These are phyloP conservation scores for Candida glaebosa DNA, from an alignment of 805 yeast species.

Conservation along the genomic window DNA sequence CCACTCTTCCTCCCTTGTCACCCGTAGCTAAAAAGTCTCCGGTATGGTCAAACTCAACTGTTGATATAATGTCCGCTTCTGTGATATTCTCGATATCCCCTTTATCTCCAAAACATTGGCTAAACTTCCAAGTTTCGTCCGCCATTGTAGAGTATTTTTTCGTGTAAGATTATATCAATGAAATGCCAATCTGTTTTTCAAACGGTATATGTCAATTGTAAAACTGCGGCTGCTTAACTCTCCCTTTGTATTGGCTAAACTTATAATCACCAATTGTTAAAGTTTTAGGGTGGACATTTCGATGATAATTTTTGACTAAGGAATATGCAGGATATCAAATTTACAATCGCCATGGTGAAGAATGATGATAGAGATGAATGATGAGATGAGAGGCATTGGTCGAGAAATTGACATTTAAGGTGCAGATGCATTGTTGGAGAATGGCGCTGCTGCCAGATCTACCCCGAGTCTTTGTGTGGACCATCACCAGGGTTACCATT, in stretches of 20 bases:
- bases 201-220: neutral
- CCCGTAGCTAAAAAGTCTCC: conserved; percentile 98
- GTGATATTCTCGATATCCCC: conserved; percentile 94
- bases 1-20: conserved; percentile 98
- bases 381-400: too few relatives aligned
- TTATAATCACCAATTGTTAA: neutral
- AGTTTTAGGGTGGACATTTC: neutral
- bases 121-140: conserved; percentile 69
- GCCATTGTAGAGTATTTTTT: conserved; percentile 5
- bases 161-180: neutral
- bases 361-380: neutral
- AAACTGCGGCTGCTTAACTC: neutral
- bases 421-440: too few relatives aligned
- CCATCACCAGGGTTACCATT: too few relatives aligned
- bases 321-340: neutral
- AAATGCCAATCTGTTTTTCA: neutral
- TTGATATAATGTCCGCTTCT: conserved; percentile 94
- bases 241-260: neutral
- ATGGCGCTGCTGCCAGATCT: too few relatives aligned
- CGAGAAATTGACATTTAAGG: too few relatives aligned
- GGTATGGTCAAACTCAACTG: conserved; percentile 92
- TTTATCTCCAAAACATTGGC: conserved; percentile 98
- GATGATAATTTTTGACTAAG: neutral
- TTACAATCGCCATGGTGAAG: neutral
- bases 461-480: too few relatives aligned